Conservation (phyloP, 306 rosid genomes). For the Erythrophleum fordii region DNA sequence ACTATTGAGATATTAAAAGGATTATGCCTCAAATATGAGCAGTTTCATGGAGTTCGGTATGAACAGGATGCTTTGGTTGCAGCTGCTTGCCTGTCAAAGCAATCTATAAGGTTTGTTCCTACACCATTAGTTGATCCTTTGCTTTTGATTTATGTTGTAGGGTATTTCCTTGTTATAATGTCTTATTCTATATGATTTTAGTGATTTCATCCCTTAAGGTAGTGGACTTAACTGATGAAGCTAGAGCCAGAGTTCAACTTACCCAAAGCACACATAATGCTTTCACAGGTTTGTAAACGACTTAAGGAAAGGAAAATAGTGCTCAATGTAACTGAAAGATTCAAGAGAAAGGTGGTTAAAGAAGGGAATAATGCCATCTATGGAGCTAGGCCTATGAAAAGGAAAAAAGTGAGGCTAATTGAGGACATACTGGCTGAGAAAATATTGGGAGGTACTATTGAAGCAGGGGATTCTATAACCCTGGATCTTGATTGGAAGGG, state of each 20-base stretch:
- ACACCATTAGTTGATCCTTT: background rate
- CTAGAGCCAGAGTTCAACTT: conserved; percentile 28
- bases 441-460: background rate
- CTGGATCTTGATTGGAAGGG: too few species aligned
- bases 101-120: conserved; percentile 16
- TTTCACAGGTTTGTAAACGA: background rate
- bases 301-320: background rate
- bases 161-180: too few species aligned
- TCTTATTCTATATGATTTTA: too few species aligned
- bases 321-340: background rate
- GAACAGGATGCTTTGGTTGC: conserved; percentile 13
- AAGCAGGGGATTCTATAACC: too few species aligned
- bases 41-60: conserved; percentile 11
- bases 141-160: too few species aligned
- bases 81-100: conserved; percentile 24
- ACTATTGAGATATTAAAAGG: background rate
- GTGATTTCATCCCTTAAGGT: conserved; percentile 37
- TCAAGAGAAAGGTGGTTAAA: conserved; percentile 17
- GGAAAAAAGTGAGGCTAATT: background rate
- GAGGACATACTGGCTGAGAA: background rate
- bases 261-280: conserved; percentile 42
- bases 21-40: background rate
- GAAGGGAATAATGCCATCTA: background rate
- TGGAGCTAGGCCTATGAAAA: background rate
- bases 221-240: conserved; percentile 28